These are phyloP conservation scores for Paramecium primaurelia DNA, from an alignment of 73 alveolate species.

Conservation along the genomic window DNA sequence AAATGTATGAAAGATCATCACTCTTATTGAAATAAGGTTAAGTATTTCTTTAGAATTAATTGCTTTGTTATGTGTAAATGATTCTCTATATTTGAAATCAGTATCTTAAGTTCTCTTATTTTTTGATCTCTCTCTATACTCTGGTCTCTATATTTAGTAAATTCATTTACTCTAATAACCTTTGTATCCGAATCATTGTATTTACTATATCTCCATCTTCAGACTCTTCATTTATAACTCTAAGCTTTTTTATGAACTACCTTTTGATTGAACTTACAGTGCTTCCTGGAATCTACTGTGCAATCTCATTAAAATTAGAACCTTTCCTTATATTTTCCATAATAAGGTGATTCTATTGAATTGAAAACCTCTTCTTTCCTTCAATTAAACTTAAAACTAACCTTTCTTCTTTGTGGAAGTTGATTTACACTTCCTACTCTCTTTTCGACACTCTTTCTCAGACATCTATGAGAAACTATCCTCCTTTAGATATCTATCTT, in stretches of 20 bases:
- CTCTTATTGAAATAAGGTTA: neutral
- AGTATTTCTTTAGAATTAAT: conserved; percentile 11
- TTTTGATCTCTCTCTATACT: neutral
- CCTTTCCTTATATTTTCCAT: neutral
- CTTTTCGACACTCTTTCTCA: neutral
- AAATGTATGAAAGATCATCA: conserved; percentile 13
- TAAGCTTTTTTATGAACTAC: neutral
- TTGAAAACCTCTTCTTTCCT: conserved; percentile 26
- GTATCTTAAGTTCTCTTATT: neutral
- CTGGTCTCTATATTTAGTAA: neutral
- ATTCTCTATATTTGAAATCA: neutral
- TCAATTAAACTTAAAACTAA: neutral
- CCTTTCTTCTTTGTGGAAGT: neutral
- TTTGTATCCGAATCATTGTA: neutral
- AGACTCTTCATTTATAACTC: neutral
- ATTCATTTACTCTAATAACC: neutral
- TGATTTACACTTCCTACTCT: neutral
- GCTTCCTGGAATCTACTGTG: conserved; percentile 1
- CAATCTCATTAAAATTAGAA: neutral
- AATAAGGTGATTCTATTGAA: neutral
- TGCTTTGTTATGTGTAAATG: neutral
- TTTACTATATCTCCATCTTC: neutral
- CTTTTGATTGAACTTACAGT: neutral
- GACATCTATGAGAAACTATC: neutral
- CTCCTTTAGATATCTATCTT: neutral